Conservation (phyloP, 2,329 filamentous ascomycete species). For the Phaeophleospora eucalypticola region DNA sequence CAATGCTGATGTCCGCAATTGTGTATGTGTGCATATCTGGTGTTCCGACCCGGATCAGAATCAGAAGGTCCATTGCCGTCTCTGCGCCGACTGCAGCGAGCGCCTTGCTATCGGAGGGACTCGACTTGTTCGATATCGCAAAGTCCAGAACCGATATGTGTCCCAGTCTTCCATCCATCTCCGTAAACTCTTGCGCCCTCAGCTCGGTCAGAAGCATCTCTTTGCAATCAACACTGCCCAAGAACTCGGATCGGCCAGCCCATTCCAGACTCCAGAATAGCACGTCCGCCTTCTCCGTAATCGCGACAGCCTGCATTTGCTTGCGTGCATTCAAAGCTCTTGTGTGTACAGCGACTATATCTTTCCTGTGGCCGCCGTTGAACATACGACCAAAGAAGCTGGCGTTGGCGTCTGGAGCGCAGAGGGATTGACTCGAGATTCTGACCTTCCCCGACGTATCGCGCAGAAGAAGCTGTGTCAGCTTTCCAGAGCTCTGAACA, state of each 20-base stretch:
- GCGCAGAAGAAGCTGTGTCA: slow-evolving; percentile 80
- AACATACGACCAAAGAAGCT: slow-evolving; percentile 77
- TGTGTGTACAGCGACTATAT: slow-evolving; percentile 75
- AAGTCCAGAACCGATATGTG: slow-evolving; percentile 64
- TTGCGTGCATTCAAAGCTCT: slow-evolving; percentile 69
- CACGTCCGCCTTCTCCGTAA: slow-evolving; percentile 71
- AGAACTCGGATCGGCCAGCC: slow-evolving; percentile 73
- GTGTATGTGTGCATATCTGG: slow-evolving; percentile 57
- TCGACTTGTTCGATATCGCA: slow-evolving; percentile 52
- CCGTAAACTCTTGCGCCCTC: slow-evolving; percentile 48
- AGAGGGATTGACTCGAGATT: slow-evolving; percentile 73
- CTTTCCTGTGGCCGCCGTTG: slow-evolving; percentile 63
- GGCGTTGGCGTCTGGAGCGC: slow-evolving; percentile 52
- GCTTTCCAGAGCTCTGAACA: slow-evolving; percentile 76
- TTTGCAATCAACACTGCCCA: slow-evolving; percentile 67
- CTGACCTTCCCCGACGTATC: slow-evolving; percentile 82
- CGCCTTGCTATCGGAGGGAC: slow-evolving; percentile 20
- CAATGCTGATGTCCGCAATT: slow-evolving; percentile 65
- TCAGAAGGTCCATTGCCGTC: slow-evolving; percentile 25
- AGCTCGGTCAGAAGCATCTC: slow-evolving; percentile 62
- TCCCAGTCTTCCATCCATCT: slow-evolving; percentile 36
- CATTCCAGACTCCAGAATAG: slow-evolving; percentile 87
- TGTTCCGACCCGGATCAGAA: slow-evolving; percentile 29
- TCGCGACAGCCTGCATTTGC: slow-evolving; percentile 78
- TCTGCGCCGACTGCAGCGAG: slow-evolving; percentile 21